Percentiles rank a stretch among this genome's conserved stretches.
Conservation (phyloP, 768 basidiomycete genomes). For the Clitopilus passeckerianus region DNA sequence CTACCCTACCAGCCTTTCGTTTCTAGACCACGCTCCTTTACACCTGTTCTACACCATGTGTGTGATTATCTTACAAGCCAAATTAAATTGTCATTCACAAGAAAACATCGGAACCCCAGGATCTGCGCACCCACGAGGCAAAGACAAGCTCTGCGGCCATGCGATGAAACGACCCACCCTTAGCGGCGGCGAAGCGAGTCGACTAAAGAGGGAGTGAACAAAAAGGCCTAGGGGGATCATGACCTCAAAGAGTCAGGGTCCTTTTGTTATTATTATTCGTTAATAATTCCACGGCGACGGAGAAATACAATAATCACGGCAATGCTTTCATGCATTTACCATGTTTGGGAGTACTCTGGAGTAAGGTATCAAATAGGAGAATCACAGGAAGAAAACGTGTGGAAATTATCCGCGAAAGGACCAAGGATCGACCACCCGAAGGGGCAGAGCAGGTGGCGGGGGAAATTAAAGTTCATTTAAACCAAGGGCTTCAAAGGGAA, state of each 20-base stretch:
- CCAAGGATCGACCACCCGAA: background rate
- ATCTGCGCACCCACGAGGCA: background rate
- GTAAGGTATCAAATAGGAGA: background rate
- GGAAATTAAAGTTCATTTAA: too few species aligned
- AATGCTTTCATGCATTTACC: background rate
- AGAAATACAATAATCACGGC: background rate
- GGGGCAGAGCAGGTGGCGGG: background rate
- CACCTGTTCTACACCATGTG: background rate
- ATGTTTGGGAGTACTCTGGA: background rate
- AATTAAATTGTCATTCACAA: background rate
- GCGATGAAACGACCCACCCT: background rate
- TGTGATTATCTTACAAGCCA: background rate
- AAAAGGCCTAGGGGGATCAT: background rate
- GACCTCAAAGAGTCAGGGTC: background rate
- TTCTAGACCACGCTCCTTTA: background rate
- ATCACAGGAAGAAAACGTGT: background rate
- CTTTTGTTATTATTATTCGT: background rate
- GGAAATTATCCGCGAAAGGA: background rate
- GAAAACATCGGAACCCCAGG: background rate
- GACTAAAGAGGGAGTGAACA: background rate
- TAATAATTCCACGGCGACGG: background rate
- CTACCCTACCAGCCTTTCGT: background rate
- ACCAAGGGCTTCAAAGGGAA: constrained; percentile 13
- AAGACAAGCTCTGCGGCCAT: background rate
- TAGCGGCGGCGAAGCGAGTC: background rate